phyloP scores from a whole-genome alignment of 176 grass and related monocot genomes.

The Triticum aestivum region IWGSC_CS_RefSeq_v2.1 NC_057809.1:219866405-219866904 shows the following conservation, averaged over 20 bases:
- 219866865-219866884: background rate
- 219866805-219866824: background rate
- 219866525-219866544: slow-evolving; percentile 48
- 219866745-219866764: slow-evolving; percentile 84
- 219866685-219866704: slow-evolving; percentile 66
- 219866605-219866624: background rate
- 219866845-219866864: background rate
- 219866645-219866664: slow-evolving; percentile 85
- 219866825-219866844: background rate
- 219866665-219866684: slow-evolving; percentile 94
- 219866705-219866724: slow-evolving; percentile 65
- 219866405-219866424: slow-evolving; percentile 89
- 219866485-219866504: slow-evolving; percentile 74
- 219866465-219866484: slow-evolving; percentile 64
- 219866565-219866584: slow-evolving; percentile 4
- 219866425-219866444: slow-evolving; percentile 77
- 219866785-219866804: slow-evolving; percentile 75
- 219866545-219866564: slow-evolving; percentile 40
- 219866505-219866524: slow-evolving; percentile 63
- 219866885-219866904: slow-evolving; percentile 82
- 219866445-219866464: slow-evolving; percentile 55
- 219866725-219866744: slow-evolving; percentile 44
- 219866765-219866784: slow-evolving; percentile 65
- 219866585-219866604: background rate
- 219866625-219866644: slow-evolving; percentile 82